Evolutionary conservation across 768 basidiomycete genomes (phyloP).

Genomic region (Ramaria sp.): DNA sequence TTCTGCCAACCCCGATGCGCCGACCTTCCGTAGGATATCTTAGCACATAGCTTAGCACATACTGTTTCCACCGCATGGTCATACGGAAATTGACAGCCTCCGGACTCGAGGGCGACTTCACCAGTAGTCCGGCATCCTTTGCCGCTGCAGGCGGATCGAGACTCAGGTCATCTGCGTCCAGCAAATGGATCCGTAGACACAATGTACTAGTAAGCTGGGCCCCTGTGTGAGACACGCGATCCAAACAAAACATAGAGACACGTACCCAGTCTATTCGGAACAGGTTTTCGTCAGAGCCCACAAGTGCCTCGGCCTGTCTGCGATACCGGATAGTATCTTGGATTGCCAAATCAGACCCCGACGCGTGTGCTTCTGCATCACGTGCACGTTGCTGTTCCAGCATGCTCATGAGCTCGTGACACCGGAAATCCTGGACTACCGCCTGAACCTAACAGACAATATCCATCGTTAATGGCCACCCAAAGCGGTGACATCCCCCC

Average conservation of each 20-base stretch:
- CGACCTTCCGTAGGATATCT: slow-evolving; percentile 7
- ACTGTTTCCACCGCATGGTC: slow-evolving; percentile 21
- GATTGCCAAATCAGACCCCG: slow-evolving; percentile 28
- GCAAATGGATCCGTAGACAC: slow-evolving; percentile 48
- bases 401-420: slow-evolving; percentile 74
- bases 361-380: slow-evolving; percentile 22
- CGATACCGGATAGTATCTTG: slow-evolving; percentile 70
- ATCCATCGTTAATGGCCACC: too few relatives aligned
- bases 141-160: slow-evolving; percentile 18
- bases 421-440: slow-evolving; percentile 72
- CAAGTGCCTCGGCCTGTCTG: slow-evolving; percentile 66
- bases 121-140: not conserved
- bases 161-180: slow-evolving; percentile 55
- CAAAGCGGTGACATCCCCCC: not conserved
- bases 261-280: slow-evolving; percentile 76
- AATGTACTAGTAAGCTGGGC: slow-evolving; percentile 43
- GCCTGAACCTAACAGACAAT: slow-evolving; percentile 60
- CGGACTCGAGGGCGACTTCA: not conserved
- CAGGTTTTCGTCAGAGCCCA: slow-evolving; percentile 64
- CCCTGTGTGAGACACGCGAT: not conserved
- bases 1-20: slow-evolving; percentile 12
- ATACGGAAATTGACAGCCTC: slow-evolving; percentile 24
- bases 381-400: slow-evolving; percentile 52
- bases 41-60: slow-evolving; percentile 9
- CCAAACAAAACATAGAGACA: slow-evolving; percentile 9